Evolutionary conservation across 129 eudicot species (phyloP), one percentile per base, ranked within the genome.

Genomic region (Tagetes erecta): DNA sequence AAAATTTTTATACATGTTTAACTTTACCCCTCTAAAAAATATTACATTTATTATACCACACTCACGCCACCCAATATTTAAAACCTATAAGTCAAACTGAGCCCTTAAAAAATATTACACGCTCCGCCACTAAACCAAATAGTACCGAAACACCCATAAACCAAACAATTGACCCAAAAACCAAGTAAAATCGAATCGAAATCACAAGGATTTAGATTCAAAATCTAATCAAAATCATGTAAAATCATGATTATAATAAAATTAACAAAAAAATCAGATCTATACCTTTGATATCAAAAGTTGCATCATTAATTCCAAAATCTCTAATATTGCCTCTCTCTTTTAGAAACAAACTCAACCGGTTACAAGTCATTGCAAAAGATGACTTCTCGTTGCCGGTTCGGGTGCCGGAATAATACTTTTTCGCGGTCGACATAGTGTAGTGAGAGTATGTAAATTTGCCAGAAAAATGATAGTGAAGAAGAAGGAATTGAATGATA

Each of bases 281-380:
- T 36, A 59, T 79, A 84, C 89, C 82, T 35, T 37, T 64, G 38
- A 67, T 27, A 20, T 82, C 84, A 35, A 80, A 45, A 58, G 80
- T 62, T 27, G 74, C 81, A 60, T 58, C 81, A 60, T 58, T 70
- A 53, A 83, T 77, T 64, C 59, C 77, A 30, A 78, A 55, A 71
- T 85, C 79, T 73, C 51, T 71, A 33, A 88, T 58, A 62, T 70
- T 74, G 49, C 94, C 87, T 65, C 76, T 88, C 62, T 83, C 88
- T 72, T 88, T 88, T 8, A 88, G 66, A 65, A 59, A 88, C 74
- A 71, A 77, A 47, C 86, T 88, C 67, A 88, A 77, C 3, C 77
- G 86, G 46, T 83, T 85, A 45, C 84, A 88, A 0, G 94, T 83
- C 39, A 55, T 65, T 0, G 76, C 76, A 11, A 88, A 83, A 56